These are phyloP conservation scores for Lipomyces orientalis DNA, from an alignment of 805 yeast species.

Conservation along the genomic window DNA sequence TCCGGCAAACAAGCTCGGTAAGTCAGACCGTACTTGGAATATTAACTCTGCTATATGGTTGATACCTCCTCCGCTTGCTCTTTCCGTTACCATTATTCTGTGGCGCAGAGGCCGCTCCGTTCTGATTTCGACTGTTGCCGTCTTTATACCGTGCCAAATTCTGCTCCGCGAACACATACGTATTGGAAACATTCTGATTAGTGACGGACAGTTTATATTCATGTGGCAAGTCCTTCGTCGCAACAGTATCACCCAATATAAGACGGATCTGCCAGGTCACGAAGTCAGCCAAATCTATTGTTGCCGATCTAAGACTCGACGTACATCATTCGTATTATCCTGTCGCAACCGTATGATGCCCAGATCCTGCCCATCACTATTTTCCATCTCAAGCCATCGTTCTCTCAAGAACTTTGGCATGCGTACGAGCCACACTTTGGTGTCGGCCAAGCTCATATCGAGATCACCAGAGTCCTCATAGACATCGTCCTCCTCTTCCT, in stretches of 20 bases:
- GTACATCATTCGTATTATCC: constrained; percentile 41
- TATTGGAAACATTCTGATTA: constrained; percentile 80
- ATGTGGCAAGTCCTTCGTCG: constrained; percentile 69
- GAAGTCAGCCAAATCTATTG: background rate
- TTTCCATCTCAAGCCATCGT: constrained; percentile 70
- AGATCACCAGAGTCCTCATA: constrained; percentile 76
- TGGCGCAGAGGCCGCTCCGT: constrained; percentile 2
- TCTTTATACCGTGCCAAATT: constrained; percentile 52
- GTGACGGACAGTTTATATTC: constrained; percentile 81
- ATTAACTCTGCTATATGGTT: constrained; percentile 35
- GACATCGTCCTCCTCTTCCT: constrained; percentile 47
- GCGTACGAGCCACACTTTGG: constrained; percentile 90
- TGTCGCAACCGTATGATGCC: constrained; percentile 78
- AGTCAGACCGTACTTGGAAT: constrained; percentile 36
- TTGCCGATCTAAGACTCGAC: constrained; percentile 6
- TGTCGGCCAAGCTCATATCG: constrained; percentile 63
- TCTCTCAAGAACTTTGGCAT: constrained; percentile 86
- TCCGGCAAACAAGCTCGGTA: background rate
- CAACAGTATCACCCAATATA: constrained; percentile 48
- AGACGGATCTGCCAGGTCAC: constrained; percentile 44
- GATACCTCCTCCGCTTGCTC: constrained; percentile 24
- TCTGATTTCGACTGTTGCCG: constrained; percentile 13
- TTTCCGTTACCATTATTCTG: constrained; percentile 5
- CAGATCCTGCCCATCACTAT: constrained; percentile 72
- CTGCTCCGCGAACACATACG: constrained; percentile 86